phyloP scores from a whole-genome alignment of 179 eudicot genomes.

The Sideroxylon spinosum region DNA sequence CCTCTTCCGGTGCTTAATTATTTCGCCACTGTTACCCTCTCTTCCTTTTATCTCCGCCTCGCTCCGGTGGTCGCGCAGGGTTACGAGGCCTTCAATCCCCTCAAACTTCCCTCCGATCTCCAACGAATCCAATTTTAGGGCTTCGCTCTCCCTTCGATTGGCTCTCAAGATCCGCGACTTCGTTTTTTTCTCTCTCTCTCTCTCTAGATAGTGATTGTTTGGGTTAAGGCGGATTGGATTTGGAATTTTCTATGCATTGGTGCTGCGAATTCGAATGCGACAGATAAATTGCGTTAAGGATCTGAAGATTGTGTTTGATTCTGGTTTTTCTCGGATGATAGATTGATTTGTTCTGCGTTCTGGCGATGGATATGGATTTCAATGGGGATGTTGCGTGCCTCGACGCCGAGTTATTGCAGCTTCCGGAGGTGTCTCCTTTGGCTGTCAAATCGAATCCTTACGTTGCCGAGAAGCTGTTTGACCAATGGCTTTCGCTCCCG shows the following conservation, averaged over 20 bases:
- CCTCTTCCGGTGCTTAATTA: background rate
- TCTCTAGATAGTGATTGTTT: background rate
- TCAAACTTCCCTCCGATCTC: background rate
- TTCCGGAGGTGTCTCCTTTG: slow-evolving; percentile 71
- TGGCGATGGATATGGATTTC: slow-evolving; percentile 66
- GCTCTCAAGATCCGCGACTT: slow-evolving; percentile 24
- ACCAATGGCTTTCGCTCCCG: slow-evolving; percentile 84
- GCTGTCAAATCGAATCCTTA: slow-evolving; percentile 65
- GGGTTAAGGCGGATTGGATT: background rate
- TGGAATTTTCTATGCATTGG: background rate
- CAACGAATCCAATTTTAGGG: slow-evolving; percentile 3
- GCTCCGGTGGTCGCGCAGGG: background rate
- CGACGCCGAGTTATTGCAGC: slow-evolving; percentile 76
- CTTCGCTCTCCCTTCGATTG: background rate
- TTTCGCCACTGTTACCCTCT: background rate
- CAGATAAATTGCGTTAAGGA: slow-evolving; percentile 3
- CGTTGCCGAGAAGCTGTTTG: slow-evolving; percentile 71
- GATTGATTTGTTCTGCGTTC: slow-evolving; percentile 6
- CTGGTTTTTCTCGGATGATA: slow-evolving; percentile 6
- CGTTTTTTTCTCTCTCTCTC: background rate
- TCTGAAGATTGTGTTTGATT: slow-evolving; percentile 18
- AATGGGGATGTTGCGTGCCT: slow-evolving; percentile 61
- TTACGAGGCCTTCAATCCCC: slow-evolving; percentile 10
- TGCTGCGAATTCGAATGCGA: slow-evolving; percentile 3
- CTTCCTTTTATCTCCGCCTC: background rate